phyloP scores from a whole-genome alignment of 2,329 filamentous ascomycete genomes.

The Stagonosporopsis cucurbitacearum region DNA sequence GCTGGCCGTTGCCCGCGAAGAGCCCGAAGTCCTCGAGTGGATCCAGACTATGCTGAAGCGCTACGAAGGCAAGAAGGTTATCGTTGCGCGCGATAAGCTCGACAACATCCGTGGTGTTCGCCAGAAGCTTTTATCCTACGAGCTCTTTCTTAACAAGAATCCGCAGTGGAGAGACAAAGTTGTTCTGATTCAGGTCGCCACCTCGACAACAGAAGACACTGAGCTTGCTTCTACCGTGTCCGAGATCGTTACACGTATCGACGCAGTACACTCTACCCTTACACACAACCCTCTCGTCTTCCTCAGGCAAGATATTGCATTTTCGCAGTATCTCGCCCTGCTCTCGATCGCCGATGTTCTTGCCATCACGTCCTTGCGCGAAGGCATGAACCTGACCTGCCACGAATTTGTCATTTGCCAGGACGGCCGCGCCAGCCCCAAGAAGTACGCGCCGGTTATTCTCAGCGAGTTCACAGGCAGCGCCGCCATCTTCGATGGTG shows the following conservation, averaged over 20 bases:
- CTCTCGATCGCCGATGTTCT: constrained; percentile 88
- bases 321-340: constrained; percentile 89
- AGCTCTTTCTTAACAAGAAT: constrained; percentile 92
- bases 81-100: constrained; percentile 92
- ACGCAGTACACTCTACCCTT: constrained; percentile 87
- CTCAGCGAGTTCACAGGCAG: constrained; percentile 95
- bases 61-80: constrained; percentile 86
- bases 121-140: constrained; percentile 90
- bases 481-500: constrained; percentile 79
- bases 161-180: constrained; percentile 87
- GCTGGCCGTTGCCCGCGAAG: constrained; percentile 72
- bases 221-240: constrained; percentile 88
- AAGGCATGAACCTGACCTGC: constrained; percentile 96
- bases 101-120: constrained; percentile 91
- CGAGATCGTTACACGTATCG: constrained; percentile 93
- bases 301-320: constrained; percentile 92
- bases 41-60: constrained; percentile 79
- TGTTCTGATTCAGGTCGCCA: constrained; percentile 91
- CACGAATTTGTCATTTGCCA: constrained; percentile 95
- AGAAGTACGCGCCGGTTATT: constrained; percentile 87
- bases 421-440: constrained; percentile 74
- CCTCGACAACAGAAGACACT: constrained; percentile 85
- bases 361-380: constrained; percentile 93
- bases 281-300: constrained; percentile 94
- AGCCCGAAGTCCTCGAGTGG: constrained; percentile 78